Percentiles rank a stretch among this genome's conserved stretches.
Conservation (phyloP, 352 stramenopile genomes). For the Pythium monospermum region DNA sequence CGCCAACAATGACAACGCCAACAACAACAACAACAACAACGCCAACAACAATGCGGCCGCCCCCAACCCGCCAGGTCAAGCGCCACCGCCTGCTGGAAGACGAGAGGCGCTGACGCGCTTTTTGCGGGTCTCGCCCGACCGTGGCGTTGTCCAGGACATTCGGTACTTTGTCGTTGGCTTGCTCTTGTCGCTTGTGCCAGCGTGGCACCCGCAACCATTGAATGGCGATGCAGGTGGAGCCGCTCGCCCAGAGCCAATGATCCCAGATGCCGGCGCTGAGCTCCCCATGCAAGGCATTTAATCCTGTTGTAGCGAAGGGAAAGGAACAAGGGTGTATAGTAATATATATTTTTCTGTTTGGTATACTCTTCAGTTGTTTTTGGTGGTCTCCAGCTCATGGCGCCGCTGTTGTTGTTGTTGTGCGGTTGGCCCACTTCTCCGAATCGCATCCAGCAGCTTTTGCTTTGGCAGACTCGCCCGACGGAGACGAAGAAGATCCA, state of each 20-base stretch:
- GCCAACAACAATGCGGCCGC: slow-evolving; percentile 16
- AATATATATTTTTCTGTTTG: background rate
- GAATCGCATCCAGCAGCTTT: slow-evolving; percentile 61
- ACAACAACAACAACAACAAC: slow-evolving; percentile 17
- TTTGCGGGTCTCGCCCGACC: slow-evolving; percentile 68
- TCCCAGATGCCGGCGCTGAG: slow-evolving; percentile 38
- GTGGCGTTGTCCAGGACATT: slow-evolving; percentile 64
- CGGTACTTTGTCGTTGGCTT: slow-evolving; percentile 77
- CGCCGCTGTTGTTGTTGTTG: too few relatives aligned
- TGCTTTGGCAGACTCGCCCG: slow-evolving; percentile 56
- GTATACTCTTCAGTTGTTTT: slow-evolving; percentile 9
- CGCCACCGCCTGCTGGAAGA: too few relatives aligned
- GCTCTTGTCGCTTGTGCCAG: slow-evolving; percentile 68
- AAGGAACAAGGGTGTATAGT: too few relatives aligned
- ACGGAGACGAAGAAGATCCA: background rate
- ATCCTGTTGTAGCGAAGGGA: too few relatives aligned
- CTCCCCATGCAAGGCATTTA: slow-evolving; percentile 78
- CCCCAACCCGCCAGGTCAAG: slow-evolving; percentile 12
- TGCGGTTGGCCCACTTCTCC: slow-evolving; percentile 36
- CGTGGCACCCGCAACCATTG: slow-evolving; percentile 69
- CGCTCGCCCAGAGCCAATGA: slow-evolving; percentile 27
- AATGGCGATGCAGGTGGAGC: slow-evolving; percentile 25
- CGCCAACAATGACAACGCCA: slow-evolving; percentile 7
- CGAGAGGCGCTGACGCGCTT: slow-evolving; percentile 34
- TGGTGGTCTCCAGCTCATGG: slow-evolving; percentile 7